phyloP scores from a whole-genome alignment of 495 filamentous ascomycete genomes.

The Aspergillus sclerotiicarbonarius region DNA sequence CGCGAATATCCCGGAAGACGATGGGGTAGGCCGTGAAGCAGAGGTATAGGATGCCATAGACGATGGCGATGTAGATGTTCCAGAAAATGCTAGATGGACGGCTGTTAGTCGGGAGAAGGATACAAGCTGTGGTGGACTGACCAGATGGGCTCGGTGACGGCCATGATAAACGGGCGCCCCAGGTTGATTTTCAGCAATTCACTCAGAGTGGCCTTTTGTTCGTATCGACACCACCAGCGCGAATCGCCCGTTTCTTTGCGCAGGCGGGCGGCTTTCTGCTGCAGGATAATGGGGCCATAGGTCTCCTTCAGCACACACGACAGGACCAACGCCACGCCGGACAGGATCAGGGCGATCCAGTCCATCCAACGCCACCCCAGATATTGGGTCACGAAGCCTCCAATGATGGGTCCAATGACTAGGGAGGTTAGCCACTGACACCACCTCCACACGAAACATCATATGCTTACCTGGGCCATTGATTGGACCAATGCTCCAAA shows the following conservation, averaged over 20 bases:
- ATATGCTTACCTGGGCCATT: conserved; percentile 65
- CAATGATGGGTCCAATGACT: conserved; percentile 60
- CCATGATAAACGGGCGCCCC: conserved; percentile 72
- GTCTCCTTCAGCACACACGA: conserved; percentile 64
- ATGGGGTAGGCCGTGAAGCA: conserved; percentile 83
- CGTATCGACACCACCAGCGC: conserved; percentile 75
- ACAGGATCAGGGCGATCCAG: conserved; percentile 74
- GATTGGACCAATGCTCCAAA: conserved; percentile 75
- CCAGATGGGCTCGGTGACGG: conserved; percentile 80
- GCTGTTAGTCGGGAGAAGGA: conserved; percentile 22
- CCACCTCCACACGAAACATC: background rate
- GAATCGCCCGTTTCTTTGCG: conserved; percentile 74
- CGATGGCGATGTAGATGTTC: conserved; percentile 66
- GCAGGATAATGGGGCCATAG: conserved; percentile 71
- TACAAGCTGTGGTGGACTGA: conserved; percentile 28
- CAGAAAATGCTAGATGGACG: conserved; percentile 61
- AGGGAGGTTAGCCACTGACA: background rate
- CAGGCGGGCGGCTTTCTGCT: conserved; percentile 61
- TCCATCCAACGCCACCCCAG: conserved; percentile 87
- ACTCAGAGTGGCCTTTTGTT: conserved; percentile 55
- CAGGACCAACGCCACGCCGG: conserved; percentile 52
- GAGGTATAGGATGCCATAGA: conserved; percentile 74
- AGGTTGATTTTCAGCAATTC: conserved; percentile 68
- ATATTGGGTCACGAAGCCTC: conserved; percentile 67
- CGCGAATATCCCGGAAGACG: conserved; percentile 68